Conservation (phyloP, 1,284 basidiomycete genomes). For the Chiua sp. region DNA sequence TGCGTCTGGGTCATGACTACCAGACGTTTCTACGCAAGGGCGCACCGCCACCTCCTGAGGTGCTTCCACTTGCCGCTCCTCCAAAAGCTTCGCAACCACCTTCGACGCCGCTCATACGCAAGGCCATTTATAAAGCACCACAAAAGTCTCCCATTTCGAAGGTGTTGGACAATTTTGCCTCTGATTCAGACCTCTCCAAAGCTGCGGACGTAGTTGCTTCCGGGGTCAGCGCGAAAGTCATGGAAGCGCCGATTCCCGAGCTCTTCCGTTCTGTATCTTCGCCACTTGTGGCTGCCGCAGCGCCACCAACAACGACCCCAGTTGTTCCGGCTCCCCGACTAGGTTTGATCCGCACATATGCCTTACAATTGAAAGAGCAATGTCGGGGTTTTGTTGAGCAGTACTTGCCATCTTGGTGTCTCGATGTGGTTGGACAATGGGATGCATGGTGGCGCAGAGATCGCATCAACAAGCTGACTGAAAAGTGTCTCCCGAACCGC, state of each 20-base stretch:
- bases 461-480: conserved; percentile 55
- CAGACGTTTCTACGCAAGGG: conserved; percentile 61
- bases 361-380: conserved; percentile 9
- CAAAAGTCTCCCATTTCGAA: conserved; percentile 52
- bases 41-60: conserved; percentile 29
- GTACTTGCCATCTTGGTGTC: conserved; percentile 39
- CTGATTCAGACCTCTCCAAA: conserved; percentile 59
- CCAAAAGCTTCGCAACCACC: conserved; percentile 33
- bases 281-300: conserved; percentile 34
- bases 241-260: conserved; percentile 58
- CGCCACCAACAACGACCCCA: conserved; percentile 27
- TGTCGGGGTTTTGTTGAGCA: conserved; percentile 12
- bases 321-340: neutral
- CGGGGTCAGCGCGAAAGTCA: conserved; percentile 15
- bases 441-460: conserved; percentile 63
- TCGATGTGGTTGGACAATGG: conserved; percentile 28
- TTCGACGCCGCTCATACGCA: conserved; percentile 50
- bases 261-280: conserved; percentile 58
- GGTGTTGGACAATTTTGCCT: conserved; percentile 59
- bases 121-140: conserved; percentile 50
- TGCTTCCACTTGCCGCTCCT: conserved; percentile 28
- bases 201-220: conserved; percentile 52
- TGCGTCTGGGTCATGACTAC: conserved; percentile 69
- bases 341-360: conserved; percentile 24
- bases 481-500: conserved; percentile 58